Conservation (phyloP, 1,284 basidiomycete species). For the Cutaneotrichosporon sp. region DNA sequence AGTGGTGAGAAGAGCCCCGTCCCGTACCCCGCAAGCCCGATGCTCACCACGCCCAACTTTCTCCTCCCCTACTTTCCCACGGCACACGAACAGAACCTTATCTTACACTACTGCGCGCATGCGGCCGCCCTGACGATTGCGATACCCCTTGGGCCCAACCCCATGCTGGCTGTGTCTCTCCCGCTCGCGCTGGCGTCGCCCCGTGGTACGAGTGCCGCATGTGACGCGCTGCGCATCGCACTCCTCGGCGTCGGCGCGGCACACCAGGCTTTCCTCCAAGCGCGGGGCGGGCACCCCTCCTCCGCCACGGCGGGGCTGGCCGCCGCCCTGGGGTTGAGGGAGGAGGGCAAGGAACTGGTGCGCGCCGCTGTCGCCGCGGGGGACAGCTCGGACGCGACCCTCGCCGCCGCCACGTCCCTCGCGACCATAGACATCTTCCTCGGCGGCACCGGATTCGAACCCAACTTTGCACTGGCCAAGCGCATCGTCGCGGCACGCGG, state of each 20-base stretch:
- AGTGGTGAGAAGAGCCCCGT: conserved; percentile 4
- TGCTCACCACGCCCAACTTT: conserved; percentile 24
- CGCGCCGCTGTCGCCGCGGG: conserved; percentile 28
- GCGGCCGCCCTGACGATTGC: conserved; percentile 56
- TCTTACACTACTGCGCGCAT: conserved; percentile 52
- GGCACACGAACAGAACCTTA: conserved; percentile 49
- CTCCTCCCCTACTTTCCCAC: conserved; percentile 52
- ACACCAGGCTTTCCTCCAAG: conserved; percentile 54
- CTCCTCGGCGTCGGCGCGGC: conserved; percentile 55
- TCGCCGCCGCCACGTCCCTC: conserved; percentile 55
- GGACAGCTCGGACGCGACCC: conserved; percentile 52
- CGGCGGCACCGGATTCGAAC: conserved; percentile 55
- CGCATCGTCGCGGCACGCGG: conserved; percentile 54
- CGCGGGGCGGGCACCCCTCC: conserved; percentile 13
- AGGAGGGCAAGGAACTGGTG: conserved; percentile 46
- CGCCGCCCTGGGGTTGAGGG: conserved; percentile 36
- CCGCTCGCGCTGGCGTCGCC: conserved; percentile 53
- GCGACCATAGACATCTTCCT: conserved; percentile 58
- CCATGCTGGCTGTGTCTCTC: conserved; percentile 55
- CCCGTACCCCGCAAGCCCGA: background rate
- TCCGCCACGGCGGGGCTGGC: too few relatives aligned
- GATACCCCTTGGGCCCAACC: conserved; percentile 54
- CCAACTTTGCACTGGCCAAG: conserved; percentile 57
- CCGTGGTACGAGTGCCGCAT: conserved; percentile 46
- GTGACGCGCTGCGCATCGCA: conserved; percentile 53